Evolutionary conservation across 1,284 basidiomycete genomes (phyloP).

Genomic region (Irpex rosettiformis): DNA sequence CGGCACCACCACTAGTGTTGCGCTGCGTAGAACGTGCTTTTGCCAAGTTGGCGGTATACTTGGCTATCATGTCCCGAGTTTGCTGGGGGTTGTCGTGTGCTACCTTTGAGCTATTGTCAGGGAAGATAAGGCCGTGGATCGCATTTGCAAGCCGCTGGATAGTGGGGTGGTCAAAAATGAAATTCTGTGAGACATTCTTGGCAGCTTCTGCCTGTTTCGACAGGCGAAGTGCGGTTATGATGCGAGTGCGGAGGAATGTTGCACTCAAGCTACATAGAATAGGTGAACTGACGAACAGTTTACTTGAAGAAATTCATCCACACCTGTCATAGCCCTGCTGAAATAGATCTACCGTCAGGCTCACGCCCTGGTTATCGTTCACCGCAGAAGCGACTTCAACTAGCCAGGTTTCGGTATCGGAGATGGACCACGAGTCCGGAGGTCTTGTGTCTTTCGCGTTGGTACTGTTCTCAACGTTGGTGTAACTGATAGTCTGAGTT

Average conservation of each 20-base stretch:
- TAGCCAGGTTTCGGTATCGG: slow-evolving; percentile 27
- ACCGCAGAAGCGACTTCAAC: slow-evolving; percentile 23
- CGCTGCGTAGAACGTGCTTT: not conserved
- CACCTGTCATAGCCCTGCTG: slow-evolving; percentile 36
- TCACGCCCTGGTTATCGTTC: slow-evolving; percentile 14
- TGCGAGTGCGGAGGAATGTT: slow-evolving; percentile 32
- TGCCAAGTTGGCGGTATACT: slow-evolving; percentile 8
- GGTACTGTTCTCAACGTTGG: slow-evolving; percentile 7
- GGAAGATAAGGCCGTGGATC: slow-evolving; percentile 2
- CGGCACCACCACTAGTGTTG: not conserved
- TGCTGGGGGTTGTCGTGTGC: slow-evolving; percentile 5
- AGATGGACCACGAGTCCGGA: slow-evolving; percentile 10
- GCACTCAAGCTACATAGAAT: slow-evolving; percentile 25
- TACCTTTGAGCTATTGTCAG: not conserved
- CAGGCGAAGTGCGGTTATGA: slow-evolving; percentile 26
- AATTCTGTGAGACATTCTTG: slow-evolving; percentile 9
- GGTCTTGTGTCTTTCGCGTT: slow-evolving; percentile 7
- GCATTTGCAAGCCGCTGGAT: slow-evolving; percentile 5
- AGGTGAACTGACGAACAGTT: no score
- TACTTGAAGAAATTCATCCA: not conserved
- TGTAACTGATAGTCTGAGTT: slow-evolving; percentile 6
- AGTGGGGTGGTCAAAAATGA: slow-evolving; percentile 12
- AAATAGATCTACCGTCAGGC: slow-evolving; percentile 25
- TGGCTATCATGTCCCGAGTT: slow-evolving; percentile 6
- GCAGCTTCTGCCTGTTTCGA: slow-evolving; percentile 4